Base-by-base conservation (phyloP, 2,329 filamentous ascomycete genomes). In the Diaporthe longicolla region DNA sequence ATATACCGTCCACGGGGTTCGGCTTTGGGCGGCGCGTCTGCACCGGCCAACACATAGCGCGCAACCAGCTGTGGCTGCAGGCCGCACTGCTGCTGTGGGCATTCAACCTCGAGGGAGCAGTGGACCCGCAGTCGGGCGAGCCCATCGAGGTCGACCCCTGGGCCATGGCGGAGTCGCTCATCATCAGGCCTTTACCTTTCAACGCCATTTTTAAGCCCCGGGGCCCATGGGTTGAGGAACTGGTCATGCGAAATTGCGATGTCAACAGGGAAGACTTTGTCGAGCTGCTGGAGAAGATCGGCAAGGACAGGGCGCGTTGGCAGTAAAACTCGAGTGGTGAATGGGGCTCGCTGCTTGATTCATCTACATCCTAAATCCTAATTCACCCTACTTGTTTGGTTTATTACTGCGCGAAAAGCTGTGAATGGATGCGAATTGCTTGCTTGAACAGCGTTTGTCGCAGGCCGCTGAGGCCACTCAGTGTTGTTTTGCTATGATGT, bases 1-100 rank as follows among this genome's bases (percentile, higher is more conserved):
- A 73, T 15, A 71, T 75, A n/a, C 73, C 70, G 10, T 40, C 61
- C 6, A 48, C 58, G 13, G 70, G 52, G 11, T 75, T 75, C 57
- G 73, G 73, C n/a, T 75, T 69, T 21, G 73, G 73, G 5, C 55
- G 73, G 63, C 59, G 73, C 7, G 48, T 59, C 13, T 75, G 73
- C 40, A 72, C 71, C n/a, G 73, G 73, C 5, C 59, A 71, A 35
- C 71, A 75, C 48, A 45, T 75, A n/a, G 73, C 73, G 29, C 70
- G 63, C 29, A 71, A 63, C 55, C 54, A 48, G 52, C 24, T 75
- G 35, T 75, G 73, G 73, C 45, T 75, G 35, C 52, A 57, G 26
- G 59, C 70, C 26, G 71, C 73, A 26, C 24, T 50, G 48, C 61
- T 75, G 32, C 50, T 75, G 32, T 75, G 73, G 73, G 73, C 73